Base-by-base conservation (phyloP, 257 asterid species). In the Petrea volubilis region DNA sequence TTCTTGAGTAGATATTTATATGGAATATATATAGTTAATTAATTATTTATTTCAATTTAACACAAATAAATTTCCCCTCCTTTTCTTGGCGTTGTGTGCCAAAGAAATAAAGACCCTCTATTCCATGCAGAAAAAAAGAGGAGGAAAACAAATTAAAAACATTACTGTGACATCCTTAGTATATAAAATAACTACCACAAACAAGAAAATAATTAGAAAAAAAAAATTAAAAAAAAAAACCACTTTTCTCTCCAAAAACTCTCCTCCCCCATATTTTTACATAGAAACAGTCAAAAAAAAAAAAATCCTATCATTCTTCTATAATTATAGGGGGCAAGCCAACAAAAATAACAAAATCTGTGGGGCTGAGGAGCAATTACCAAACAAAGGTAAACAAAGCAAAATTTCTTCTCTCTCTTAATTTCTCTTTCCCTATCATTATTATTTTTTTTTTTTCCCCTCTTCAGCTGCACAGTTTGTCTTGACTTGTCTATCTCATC, bases 261-360 rank as follows among this genome's bases (percentile, higher is more conserved):
- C 21, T 7, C 29, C 53, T 46, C 67, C 15, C 21, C 73, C n/a
- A n/a, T n/a, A n/a, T n/a, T n/a, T n/a, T n/a, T n/a, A n/a, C n/a
- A 69, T 75, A 62, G 86, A 76, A 76, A 6, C 28, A 43, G 85
- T 80, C 74, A 38, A 2, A 5, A 38, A 68, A 70, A 82, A 66
- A 71, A 64, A 68, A 31, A 89, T 89, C 90, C 77, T 71, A 20
- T 61, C n/a, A n/a, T n/a, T n/a, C n/a, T n/a, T n/a, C n/a, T n/a
- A n/a, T n/a, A n/a, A n/a, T n/a, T 33, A 33, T 33, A 33, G n/a
- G n/a, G n/a, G n/a, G n/a, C n/a, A n/a, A n/a, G n/a, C n/a, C n/a
- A n/a, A n/a, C n/a, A n/a, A n/a, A n/a, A n/a, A n/a, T n/a, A n/a
- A n/a, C n/a, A n/a, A n/a, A n/a, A n/a, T n/a, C n/a, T n/a, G n/a